Evolutionary conservation across 208 protist genomes (phyloP).

Genomic region (Trichomonas tenax): DNA sequence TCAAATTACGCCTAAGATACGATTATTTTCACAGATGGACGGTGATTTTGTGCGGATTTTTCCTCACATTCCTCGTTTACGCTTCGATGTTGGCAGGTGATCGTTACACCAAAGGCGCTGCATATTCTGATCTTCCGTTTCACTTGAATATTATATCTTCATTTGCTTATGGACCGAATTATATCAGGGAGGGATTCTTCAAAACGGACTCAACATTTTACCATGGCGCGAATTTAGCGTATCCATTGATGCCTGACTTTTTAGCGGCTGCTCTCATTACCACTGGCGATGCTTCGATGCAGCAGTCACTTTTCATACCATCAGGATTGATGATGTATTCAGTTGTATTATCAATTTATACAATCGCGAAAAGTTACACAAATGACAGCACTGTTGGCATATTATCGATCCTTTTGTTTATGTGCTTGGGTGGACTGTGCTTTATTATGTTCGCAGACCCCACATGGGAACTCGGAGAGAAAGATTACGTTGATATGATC

Average conservation of each 20-base stretch:
- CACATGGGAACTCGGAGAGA: not conserved
- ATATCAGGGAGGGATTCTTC: not conserved
- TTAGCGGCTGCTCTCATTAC: not conserved
- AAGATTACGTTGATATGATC: not conserved
- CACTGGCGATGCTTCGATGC: not conserved
- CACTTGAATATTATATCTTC: not conserved
- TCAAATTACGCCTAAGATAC: not conserved
- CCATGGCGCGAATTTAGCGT: not conserved
- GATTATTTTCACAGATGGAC: not conserved
- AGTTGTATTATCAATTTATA: not conserved
- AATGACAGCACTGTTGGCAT: not conserved
- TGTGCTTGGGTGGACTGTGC: not conserved
- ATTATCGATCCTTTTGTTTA: not conserved
- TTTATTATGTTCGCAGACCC: not conserved
- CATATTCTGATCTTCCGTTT: conserved; percentile 11
- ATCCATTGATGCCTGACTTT: conserved; percentile 9
- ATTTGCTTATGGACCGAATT: not conserved
- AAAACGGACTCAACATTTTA: not conserved
- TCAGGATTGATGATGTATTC: not conserved
- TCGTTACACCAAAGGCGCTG: not conserved
- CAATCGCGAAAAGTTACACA: not conserved
- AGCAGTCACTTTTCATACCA: not conserved
- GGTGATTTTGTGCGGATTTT: not conserved
- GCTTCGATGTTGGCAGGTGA: not conserved
- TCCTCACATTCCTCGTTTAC: not conserved